Evolutionary conservation across 345 rosid genomes (phyloP).

Genomic region (Euphorbia tirucalli): DNA sequence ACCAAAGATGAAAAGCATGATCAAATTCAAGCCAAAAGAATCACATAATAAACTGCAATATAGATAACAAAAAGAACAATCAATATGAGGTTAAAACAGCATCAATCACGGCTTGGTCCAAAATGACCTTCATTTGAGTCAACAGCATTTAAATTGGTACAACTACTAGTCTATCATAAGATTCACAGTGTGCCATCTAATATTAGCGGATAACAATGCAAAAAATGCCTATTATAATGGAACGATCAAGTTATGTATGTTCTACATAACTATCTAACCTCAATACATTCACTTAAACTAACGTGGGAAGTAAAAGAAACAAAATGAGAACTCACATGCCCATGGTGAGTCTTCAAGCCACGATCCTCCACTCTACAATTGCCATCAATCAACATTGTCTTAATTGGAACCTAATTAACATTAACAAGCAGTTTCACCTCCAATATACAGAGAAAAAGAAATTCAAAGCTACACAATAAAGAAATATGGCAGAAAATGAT

Average conservation of each 20-base stretch:
- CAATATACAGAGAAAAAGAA: background rate
- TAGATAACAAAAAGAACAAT: background rate
- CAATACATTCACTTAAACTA: background rate
- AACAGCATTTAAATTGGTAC: background rate
- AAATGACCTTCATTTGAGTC: background rate
- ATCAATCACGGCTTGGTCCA: background rate
- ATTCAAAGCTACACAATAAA: background rate
- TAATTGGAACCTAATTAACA: conserved; percentile 79
- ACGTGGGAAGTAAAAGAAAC: background rate
- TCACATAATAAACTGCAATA: background rate
- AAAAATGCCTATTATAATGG: background rate
- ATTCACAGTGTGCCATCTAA: background rate
- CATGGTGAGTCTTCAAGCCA: conserved; percentile 97
- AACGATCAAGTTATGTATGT: background rate
- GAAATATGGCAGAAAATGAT: background rate
- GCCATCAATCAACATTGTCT: conserved; percentile 89
- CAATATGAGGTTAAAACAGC: background rate
- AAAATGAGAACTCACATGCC: conserved; percentile 60
- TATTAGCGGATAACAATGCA: background rate
- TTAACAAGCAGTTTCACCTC: background rate
- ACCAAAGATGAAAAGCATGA: background rate
- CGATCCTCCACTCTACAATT: conserved; percentile 99
- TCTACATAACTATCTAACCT: background rate
- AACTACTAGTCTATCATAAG: background rate
- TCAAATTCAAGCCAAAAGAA: background rate